Evolutionary conservation across 2,329 filamentous ascomycete genomes (phyloP).

Genomic region (Alternaria infectoria): DNA sequence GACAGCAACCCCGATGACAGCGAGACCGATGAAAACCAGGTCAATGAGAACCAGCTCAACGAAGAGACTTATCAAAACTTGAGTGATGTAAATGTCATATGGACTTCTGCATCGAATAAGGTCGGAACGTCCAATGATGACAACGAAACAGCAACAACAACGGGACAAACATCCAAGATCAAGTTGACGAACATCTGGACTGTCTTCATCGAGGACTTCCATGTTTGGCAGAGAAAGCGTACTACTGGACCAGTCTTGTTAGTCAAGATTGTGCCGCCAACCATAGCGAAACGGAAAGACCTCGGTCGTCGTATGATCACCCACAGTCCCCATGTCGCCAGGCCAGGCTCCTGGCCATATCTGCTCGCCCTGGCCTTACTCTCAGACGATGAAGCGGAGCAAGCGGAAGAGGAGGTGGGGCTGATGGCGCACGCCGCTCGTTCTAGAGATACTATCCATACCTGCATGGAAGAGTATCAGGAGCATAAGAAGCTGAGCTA

Average conservation of each 20-base stretch:
- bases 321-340: not conserved
- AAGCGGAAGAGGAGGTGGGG: not conserved
- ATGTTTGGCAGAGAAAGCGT: not conserved
- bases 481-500: not conserved
- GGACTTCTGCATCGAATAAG: not conserved
- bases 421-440: not conserved
- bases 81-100: not conserved
- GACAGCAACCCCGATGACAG: not conserved
- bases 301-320: not conserved
- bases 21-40: not conserved
- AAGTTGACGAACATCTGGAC: not conserved
- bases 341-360: not conserved
- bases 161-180: not conserved
- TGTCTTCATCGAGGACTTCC: not conserved
- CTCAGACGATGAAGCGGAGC: not conserved
- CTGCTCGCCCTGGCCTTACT: not conserved
- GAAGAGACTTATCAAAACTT: not conserved
- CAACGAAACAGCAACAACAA: not conserved
- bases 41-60: not conserved
- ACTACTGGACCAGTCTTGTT: not conserved
- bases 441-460: not conserved
- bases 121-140: not conserved
- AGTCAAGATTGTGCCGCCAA: not conserved
- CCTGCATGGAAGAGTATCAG: not conserved
- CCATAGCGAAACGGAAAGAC: not conserved